These are phyloP conservation scores for Schwanniomyces occidentalis DNA, from an alignment of 805 yeast species.

Conservation along the genomic window DNA sequence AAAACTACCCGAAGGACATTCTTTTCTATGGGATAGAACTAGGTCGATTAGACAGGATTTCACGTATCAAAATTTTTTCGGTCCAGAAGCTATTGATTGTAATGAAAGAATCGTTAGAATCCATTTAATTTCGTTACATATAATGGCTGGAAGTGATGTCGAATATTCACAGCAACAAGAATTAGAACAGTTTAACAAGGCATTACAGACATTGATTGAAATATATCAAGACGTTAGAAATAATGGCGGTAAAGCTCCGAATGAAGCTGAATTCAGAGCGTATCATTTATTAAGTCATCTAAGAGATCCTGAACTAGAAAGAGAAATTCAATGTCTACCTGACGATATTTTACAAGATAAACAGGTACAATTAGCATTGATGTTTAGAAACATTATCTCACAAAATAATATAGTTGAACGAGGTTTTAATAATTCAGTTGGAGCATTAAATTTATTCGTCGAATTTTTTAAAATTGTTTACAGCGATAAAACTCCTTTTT, in stretches of 20 bases:
- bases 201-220: conserved; percentile 83
- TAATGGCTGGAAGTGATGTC: conserved; percentile 70
- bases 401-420: conserved; percentile 61
- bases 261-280: conserved; percentile 92
- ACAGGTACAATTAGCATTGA: conserved; percentile 68
- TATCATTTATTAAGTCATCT: conserved; percentile 79
- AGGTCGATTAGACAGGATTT: conserved; percentile 96
- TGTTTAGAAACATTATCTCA: conserved; percentile 63
- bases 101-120: conserved; percentile 89
- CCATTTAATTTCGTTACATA: conserved; percentile 77
- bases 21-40: conserved; percentile 96
- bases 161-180: conserved; percentile 95
- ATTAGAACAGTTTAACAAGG: conserved; percentile 88
- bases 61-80: conserved; percentile 90
- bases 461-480: conserved; percentile 61
- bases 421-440: conserved; percentile 50
- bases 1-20: conserved; percentile 78
- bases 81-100: conserved; percentile 91
- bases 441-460: conserved; percentile 59
- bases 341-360: conserved; percentile 49
- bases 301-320: conserved; percentile 81
- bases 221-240: conserved; percentile 80
- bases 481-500: conserved; percentile 53
- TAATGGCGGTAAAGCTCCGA: conserved; percentile 66
- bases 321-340: conserved; percentile 72